Percentiles rank a stretch among this genome's conserved stretches.
Conservation (phyloP, 331 rosid species). For the Rosa hybrid region DNA sequence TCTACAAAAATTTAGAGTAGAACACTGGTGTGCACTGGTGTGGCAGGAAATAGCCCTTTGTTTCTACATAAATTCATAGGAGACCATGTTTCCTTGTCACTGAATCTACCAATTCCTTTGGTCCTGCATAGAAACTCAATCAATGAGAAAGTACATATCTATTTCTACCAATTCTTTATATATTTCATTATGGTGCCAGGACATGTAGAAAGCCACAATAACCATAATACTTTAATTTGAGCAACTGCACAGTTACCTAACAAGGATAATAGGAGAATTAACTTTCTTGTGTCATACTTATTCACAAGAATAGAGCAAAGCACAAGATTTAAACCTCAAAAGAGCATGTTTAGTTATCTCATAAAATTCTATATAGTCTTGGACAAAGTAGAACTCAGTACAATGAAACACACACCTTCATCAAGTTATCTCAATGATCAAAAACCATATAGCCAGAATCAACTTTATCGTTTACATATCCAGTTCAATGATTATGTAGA, state of each 20-base stretch:
- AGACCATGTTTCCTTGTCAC: conserved; percentile 71
- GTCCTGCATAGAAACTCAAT: conserved; percentile 52
- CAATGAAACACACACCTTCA: neutral
- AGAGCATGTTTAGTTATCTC: neutral
- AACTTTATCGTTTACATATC: conserved; percentile 12
- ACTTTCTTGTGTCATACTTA: neutral
- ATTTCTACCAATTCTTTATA: neutral
- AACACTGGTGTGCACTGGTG: neutral
- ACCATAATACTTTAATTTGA: neutral
- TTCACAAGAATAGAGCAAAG: neutral
- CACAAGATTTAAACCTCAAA: neutral
- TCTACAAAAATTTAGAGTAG: neutral
- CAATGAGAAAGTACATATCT: neutral
- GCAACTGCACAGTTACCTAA: neutral
- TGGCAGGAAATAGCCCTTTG: conserved; percentile 5
- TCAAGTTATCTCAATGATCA: neutral
- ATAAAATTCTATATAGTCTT: neutral
- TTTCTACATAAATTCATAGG: conserved; percentile 47
- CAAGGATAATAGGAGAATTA: neutral
- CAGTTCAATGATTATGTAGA: neutral
- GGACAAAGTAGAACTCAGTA: neutral
- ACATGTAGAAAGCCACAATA: conserved; percentile 2
- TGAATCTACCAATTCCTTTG: conserved; percentile 61
- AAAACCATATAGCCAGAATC: neutral
- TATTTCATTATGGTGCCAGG: neutral